A percentile compares a stretch with the other conserved stretches of the same genome.
phyloP scores from a whole-genome alignment of 1,139 yeast genomes.

The Hemisphaericaspora xylanilytica region DNA sequence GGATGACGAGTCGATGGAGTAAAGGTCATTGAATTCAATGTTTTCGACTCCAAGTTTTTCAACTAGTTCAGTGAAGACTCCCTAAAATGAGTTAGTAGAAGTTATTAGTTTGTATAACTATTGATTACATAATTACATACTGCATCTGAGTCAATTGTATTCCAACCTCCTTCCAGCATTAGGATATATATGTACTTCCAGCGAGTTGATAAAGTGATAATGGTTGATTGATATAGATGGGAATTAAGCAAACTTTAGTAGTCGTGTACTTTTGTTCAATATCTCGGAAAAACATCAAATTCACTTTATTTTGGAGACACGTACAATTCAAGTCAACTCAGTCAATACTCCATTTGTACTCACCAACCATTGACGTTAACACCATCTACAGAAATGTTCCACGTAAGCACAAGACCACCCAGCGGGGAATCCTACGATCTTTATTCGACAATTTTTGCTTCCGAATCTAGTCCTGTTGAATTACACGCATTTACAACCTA shows the following conservation, averaged over 20 bases:
- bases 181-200: too few relatives aligned
- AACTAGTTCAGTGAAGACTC: conserved; percentile 67
- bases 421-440: conserved; percentile 34
- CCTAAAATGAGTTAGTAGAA: conserved; percentile 30
- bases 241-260: too few relatives aligned
- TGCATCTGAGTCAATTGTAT: conserved; percentile 71
- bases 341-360: not conserved
- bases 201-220: too few relatives aligned
- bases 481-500: conserved; percentile 15
- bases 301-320: not conserved
- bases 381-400: not conserved
- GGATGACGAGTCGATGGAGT: conserved; percentile 51
- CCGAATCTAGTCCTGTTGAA: conserved; percentile 27
- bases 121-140: conserved; percentile 27
- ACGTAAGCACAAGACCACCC: conserved; percentile 10
- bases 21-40: conserved; percentile 60
- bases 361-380: not conserved
- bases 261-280: conserved; percentile 1
- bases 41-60: conserved; percentile 56
- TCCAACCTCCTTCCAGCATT: conserved; percentile 48
- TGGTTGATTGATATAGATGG: too few relatives aligned
- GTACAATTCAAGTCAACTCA: not conserved
- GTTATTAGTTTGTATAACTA: not conserved
- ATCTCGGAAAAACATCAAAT: too few relatives aligned
- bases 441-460: conserved; percentile 22